Conservation (phyloP, 495 filamentous ascomycete species). For the Penicillium atrosanguineum region DNA sequence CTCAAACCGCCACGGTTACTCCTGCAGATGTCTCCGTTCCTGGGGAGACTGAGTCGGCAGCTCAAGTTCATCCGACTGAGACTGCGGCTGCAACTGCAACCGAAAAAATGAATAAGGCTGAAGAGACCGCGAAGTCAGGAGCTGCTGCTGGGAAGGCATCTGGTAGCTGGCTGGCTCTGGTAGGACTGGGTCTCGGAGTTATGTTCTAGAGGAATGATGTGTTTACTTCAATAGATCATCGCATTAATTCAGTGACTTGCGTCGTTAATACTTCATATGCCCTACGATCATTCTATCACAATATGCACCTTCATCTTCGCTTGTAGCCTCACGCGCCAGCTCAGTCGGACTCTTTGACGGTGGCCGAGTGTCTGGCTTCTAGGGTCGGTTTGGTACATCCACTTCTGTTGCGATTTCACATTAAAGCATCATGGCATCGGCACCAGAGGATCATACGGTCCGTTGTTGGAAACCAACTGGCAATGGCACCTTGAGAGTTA, state of each 20-base stretch:
- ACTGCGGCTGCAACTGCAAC: background rate
- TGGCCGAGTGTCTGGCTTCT: too few relatives aligned
- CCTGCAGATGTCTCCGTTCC: background rate
- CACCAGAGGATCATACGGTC: too few relatives aligned
- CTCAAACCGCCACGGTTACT: conserved; percentile 9
- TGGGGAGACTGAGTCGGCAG: background rate
- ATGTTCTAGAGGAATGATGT: background rate
- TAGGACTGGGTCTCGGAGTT: conserved; percentile 20
- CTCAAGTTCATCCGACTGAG: background rate
- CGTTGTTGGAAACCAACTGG: too few relatives aligned
- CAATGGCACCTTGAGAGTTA: too few relatives aligned
- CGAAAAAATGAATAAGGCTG: background rate
- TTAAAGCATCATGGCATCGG: too few relatives aligned
- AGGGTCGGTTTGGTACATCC: too few relatives aligned
- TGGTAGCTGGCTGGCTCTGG: conserved; percentile 19
- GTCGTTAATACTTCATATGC: too few relatives aligned
- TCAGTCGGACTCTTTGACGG: background rate
- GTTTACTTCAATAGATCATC: background rate
- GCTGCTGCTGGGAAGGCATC: conserved; percentile 10
- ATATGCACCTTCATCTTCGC: too few relatives aligned
- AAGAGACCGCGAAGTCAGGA: conserved; percentile 14
- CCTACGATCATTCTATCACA: too few relatives aligned
- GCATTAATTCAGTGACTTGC: too few relatives aligned
- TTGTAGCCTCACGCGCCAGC: background rate
- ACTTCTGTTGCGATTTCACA: too few relatives aligned